Base-by-base conservation (phyloP, 2,329 filamentous ascomycete genomes). In the Ustulina deusta region DNA sequence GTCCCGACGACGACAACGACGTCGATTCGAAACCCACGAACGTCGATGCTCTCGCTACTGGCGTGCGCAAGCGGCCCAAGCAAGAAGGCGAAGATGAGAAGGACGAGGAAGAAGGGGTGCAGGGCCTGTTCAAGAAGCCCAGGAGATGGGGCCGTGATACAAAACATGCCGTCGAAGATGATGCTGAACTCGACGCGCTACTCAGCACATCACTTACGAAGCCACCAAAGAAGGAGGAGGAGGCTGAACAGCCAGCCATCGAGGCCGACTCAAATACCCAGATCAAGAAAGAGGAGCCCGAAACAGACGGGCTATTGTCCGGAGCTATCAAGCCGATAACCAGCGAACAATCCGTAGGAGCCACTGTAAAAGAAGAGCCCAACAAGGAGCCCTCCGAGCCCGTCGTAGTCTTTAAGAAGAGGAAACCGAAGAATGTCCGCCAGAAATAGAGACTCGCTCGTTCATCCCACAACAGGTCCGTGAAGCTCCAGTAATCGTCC, bases 351-450 rank as follows among this genome's bases (percentile, higher is more conserved):
- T 42, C 63, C 22, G 36, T 46, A 25, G 59, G 38, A 20, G 22
- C 63, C 15, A 29, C 68, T 57, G 51, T 74, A 6, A 79, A 81
- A 59, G 72, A 75, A 34, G 79, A 82, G 56, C 74, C 74, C 9
- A 71, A 73, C 15, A 46, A 63, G 13, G 71, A 67, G 25, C 44
- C 70, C 25, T 75, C 72, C 10, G 71, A 77, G 2, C 75, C 82
- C 11, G 83, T 86, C 2, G 85, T 93, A 1, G 82, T 93, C 2
- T 96, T 95, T 80, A 95, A 94, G 81, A 94, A 94, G 81, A 84
- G 92, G 61, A 95, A 93, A 76, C 83, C 88, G 15, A 91, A 89
- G 82, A 87, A 85, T 58, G 83, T 89, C 40, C 85, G 89, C 22
- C 86, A 89, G 72, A 90, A 86, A 76, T 90, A 69, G 48, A 56